These are phyloP conservation scores for Martiniozyma abietophila DNA, from an alignment of 805 yeast genomes.

Conservation along the genomic window DNA sequence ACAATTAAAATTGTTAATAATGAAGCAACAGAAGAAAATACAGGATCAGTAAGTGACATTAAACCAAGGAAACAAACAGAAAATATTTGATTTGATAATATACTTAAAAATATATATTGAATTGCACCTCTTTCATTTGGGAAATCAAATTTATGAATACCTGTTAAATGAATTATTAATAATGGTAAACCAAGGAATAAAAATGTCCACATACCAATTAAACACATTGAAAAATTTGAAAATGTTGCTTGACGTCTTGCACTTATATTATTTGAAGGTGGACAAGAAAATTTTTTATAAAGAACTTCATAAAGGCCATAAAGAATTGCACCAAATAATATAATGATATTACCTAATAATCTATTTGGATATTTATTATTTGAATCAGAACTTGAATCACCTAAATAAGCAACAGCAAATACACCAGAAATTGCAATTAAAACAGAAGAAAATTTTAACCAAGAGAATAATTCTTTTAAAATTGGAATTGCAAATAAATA, in stretches of 20 bases:
- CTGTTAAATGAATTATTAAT: conserved; percentile 40
- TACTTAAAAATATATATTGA: conserved; percentile 41
- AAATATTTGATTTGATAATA: conserved; percentile 55
- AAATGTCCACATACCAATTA: conserved; percentile 53
- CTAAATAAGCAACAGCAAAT: conserved; percentile 65
- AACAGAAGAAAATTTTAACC: conserved; percentile 60
- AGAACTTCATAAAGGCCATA: conserved; percentile 81
- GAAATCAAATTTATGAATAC: conserved; percentile 48
- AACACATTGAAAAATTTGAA: conserved; percentile 66
- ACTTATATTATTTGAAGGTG: conserved; percentile 52
- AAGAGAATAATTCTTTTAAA: conserved; percentile 53
- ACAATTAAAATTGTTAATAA: conserved; percentile 71
- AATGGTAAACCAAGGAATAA: conserved; percentile 39
- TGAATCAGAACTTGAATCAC: conserved; percentile 18
- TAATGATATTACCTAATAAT: conserved; percentile 59
- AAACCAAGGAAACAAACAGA: conserved; percentile 65
- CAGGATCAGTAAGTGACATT: conserved; percentile 82
- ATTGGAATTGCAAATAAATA: conserved; percentile 75
- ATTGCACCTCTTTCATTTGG: conserved; percentile 35
- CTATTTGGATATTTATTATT: conserved; percentile 43
- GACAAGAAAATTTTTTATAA: conserved; percentile 68
- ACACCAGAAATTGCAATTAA: conserved; percentile 67
- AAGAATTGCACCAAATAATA: conserved; percentile 62
- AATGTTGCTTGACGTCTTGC: conserved; percentile 70
- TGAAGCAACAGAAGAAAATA: conserved; percentile 53